Conservation (phyloP, 2,329 filamentous ascomycete genomes). For the Cytospora chrysosperma region DNA sequence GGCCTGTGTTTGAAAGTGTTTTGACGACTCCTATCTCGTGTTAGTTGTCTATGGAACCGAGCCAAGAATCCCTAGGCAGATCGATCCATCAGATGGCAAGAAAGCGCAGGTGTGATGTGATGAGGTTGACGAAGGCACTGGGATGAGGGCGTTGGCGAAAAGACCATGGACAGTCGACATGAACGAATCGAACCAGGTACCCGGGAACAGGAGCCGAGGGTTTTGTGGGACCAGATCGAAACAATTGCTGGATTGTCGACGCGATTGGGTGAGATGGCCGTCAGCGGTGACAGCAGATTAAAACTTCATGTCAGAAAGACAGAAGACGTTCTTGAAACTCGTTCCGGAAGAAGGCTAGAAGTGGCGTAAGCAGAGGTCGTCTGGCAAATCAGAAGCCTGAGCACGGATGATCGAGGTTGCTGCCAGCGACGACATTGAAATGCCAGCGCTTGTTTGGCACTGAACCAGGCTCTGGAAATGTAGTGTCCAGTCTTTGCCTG, state of each 20-base stretch:
- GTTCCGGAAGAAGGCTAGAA: background rate
- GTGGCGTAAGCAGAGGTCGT: background rate
- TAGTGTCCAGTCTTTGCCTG: background rate
- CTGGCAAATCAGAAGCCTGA: constrained; percentile 10
- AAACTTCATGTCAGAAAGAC: constrained; percentile 25
- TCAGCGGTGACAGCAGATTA: background rate
- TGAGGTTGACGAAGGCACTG: background rate
- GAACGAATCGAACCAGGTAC: constrained; percentile 10
- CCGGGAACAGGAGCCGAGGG: constrained; percentile 17
- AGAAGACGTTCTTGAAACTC: background rate
- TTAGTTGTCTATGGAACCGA: constrained; percentile 24
- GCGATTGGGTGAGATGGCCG: background rate
- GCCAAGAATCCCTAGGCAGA: background rate
- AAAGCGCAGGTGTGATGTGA: background rate
- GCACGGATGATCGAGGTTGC: background rate
- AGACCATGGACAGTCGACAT: background rate
- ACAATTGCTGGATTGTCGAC: background rate
- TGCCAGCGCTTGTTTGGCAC: constrained; percentile 19
- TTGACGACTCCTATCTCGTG: constrained; percentile 19
- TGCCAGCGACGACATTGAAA: background rate
- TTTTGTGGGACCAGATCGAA: constrained; percentile 11
- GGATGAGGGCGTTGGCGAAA: background rate
- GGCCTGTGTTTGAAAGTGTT: constrained; percentile 28
- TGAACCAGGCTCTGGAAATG: background rate
- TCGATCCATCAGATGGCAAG: background rate